Percentiles rank a stretch among this genome's conserved stretches.
phyloP scores from a whole-genome alignment of 257 asterid species.

The Linaria vulgaris region DNA sequence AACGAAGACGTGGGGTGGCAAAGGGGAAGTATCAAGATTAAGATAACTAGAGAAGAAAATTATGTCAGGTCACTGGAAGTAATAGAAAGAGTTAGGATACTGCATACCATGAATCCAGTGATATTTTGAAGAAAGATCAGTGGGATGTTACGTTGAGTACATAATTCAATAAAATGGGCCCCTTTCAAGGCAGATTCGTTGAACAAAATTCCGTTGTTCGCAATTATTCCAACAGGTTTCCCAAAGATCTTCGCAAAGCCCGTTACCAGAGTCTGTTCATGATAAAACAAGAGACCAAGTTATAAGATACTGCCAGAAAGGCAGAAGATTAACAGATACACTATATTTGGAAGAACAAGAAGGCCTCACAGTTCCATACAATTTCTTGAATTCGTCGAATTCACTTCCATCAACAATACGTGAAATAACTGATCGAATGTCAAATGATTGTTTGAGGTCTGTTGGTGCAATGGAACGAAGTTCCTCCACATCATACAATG shows the following conservation, averaged over 20 bases:
- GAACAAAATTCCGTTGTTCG: constrained; percentile 88
- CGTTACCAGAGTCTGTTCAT: constrained; percentile 82
- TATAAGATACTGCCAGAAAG: constrained; percentile 9
- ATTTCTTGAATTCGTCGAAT: constrained; percentile 98
- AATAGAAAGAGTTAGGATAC: constrained; percentile 6
- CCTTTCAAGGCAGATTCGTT: constrained; percentile 98
- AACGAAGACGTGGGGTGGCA: background rate
- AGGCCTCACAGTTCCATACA: constrained; percentile 95
- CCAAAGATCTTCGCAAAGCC: constrained; percentile 92
- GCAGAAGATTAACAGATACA: background rate
- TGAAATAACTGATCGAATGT: constrained; percentile 78
- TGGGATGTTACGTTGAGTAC: constrained; percentile 89
- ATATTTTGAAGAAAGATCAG: constrained; percentile 93
- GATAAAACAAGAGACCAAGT: constrained; percentile 17
- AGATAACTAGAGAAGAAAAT: constrained; percentile 4
- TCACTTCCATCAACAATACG: constrained; percentile 93
- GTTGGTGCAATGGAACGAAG: constrained; percentile 91
- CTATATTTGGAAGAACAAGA: constrained; percentile 21
- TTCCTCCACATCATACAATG: constrained; percentile 71
- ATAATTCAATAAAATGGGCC: constrained; percentile 90
- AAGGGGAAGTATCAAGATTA: constrained; percentile 6
- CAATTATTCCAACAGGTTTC: constrained; percentile 93
- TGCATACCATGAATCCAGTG: constrained; percentile 88
- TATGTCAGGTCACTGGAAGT: constrained; percentile 6
- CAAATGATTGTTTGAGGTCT: constrained; percentile 87